Conservation (phyloP, 306 rosid genomes). For the Astragalus membranaceus region DNA sequence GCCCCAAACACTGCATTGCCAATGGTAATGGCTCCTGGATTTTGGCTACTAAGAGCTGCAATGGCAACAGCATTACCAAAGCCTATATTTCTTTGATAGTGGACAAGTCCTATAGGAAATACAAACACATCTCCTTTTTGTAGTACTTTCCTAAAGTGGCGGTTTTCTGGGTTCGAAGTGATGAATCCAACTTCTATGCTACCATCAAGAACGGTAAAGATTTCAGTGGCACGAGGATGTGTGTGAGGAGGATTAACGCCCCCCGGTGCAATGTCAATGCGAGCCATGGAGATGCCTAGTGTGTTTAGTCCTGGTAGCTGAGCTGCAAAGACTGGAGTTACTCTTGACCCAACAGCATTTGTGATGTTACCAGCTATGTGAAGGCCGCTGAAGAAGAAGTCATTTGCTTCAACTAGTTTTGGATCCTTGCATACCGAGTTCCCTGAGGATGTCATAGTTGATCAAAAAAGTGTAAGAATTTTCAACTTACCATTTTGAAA, state of each 20-base stretch:
- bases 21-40: conserved; percentile 29
- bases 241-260: conserved; percentile 41
- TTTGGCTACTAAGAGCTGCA: conserved; percentile 35
- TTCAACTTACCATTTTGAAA: too few relatives aligned
- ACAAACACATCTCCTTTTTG: conserved; percentile 37
- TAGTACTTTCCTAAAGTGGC: conserved; percentile 12
- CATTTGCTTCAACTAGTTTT: conserved; percentile 21
- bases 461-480: too few relatives aligned
- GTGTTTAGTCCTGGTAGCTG: conserved; percentile 34
- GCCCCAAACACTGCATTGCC: conserved; percentile 37
- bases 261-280: conserved; percentile 30
- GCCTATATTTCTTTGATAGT: conserved; percentile 33
- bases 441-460: conserved; percentile 16
- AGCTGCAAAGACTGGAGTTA: conserved; percentile 27
- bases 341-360: conserved; percentile 20
- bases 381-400: conserved; percentile 28
- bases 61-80: conserved; percentile 23
- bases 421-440: conserved; percentile 33
- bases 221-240: conserved; percentile 36
- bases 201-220: conserved; percentile 27
- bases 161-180: conserved; percentile 37
- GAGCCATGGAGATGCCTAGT: conserved; percentile 18
- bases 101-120: conserved; percentile 34
- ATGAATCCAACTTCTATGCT: conserved; percentile 34
- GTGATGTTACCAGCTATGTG: conserved; percentile 34